Conservation (phyloP, 2,329 filamentous ascomycete genomes). For the Cadophora sp. region DNA sequence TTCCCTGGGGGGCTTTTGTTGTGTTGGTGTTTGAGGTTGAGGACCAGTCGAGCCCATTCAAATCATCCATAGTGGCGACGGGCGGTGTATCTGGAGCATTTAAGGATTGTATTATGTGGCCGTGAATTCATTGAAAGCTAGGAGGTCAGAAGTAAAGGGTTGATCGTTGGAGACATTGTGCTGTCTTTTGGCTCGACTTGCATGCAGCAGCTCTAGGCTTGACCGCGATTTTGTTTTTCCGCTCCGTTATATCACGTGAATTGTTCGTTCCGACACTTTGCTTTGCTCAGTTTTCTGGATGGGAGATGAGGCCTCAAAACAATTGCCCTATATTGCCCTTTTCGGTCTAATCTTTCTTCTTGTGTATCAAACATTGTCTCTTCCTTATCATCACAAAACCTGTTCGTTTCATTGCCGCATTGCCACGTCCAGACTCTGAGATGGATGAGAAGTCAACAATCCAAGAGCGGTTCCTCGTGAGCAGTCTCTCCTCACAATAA, state of each 20-base stretch:
- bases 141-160: background rate
- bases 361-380: background rate
- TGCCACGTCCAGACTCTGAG: background rate
- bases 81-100: slow-evolving; percentile 24
- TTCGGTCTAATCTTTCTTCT: background rate
- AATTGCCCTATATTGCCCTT: background rate
- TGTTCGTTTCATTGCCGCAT: background rate
- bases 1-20: slow-evolving; percentile 52
- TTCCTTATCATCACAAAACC: background rate
- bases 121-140: slow-evolving; percentile 30
- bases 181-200: background rate
- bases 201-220: too few relatives aligned
- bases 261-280: background rate
- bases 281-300: too few relatives aligned
- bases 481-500: background rate
- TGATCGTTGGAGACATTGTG: background rate
- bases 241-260: background rate
- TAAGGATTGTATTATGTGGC: slow-evolving; percentile 17
- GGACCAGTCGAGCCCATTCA: slow-evolving; percentile 66
- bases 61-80: slow-evolving; percentile 61
- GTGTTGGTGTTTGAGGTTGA: slow-evolving; percentile 45
- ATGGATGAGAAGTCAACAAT: background rate
- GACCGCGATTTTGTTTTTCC: background rate
- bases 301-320: background rate
- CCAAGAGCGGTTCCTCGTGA: slow-evolving; percentile 7